Evolutionary conservation across 768 basidiomycete genomes (phyloP).

Genomic region (Lentinula lateritia): DNA sequence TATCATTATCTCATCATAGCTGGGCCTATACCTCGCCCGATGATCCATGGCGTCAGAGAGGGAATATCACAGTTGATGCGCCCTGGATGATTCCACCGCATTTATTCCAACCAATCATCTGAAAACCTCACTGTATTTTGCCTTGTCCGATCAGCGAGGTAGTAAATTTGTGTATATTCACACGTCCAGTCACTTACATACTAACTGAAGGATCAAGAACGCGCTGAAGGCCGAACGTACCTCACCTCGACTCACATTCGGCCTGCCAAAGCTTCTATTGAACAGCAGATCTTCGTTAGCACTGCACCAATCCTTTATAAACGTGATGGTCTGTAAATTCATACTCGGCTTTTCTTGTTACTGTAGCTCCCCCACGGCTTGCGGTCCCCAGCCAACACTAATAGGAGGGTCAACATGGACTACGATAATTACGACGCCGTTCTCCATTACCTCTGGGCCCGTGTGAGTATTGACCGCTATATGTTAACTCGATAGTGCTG

Average conservation of each 20-base stretch:
- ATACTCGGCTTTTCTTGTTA: slow-evolving; percentile 5
- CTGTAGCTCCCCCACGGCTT: slow-evolving; percentile 8
- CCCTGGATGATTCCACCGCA: background rate
- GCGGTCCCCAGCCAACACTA: slow-evolving; percentile 4
- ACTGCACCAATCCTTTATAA: background rate
- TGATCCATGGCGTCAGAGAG: no score
- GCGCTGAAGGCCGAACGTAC: background rate
- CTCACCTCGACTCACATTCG: background rate
- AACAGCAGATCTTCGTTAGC: background rate
- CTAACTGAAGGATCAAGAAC: background rate
- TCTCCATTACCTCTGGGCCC: slow-evolving; percentile 74
- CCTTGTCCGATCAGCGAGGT: slow-evolving; percentile 2
- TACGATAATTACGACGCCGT: slow-evolving; percentile 80
- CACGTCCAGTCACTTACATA: background rate
- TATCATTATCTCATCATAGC: no score
- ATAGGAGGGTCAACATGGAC: slow-evolving; percentile 43
- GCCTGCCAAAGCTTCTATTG: slow-evolving; percentile 2
- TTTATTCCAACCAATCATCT: background rate
- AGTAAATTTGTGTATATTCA: background rate
- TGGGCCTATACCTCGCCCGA: no score
- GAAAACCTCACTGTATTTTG: background rate
- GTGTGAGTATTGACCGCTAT: slow-evolving; percentile 33
- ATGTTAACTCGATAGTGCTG: background rate
- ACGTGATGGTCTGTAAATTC: background rate
- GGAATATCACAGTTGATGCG: background rate